Base-by-base conservation (phyloP, 176 grass and related monocot genomes). In the Musa schizocarpa region DNA sequence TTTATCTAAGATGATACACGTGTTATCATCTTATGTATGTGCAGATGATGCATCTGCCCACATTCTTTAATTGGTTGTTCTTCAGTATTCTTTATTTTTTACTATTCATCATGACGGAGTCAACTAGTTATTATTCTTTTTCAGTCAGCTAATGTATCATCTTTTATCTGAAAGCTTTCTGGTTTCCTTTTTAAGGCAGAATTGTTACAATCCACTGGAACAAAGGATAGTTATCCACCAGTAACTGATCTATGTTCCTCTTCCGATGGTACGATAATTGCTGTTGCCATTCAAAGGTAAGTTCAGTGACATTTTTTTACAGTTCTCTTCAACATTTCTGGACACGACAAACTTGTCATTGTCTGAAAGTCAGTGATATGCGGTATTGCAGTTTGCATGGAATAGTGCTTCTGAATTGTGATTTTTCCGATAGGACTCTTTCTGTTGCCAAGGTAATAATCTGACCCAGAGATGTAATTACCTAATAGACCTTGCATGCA, bases 251-350 rank as follows among this genome's bases (percentile, higher is more conserved):
- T 96, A 82, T 88, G 87, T 78, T 22, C 22, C 11, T 80, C 75
- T 78, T 77, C 52, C 87, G 81, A 92, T 82, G 76, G 85, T 71
- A 84, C 34, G 1, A 23, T 92, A 84, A 86, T 92, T 81, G 87
- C 87, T 70, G 73, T 96, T 87, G 78, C 92, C 63, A 80, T 89
- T 84, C 89, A 96, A 81, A 82, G 89, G 92, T 88, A 86, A 84
- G 71, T 16, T 83, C 69, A 53, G 69, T 6, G 77, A 14, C 4
- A 61, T 78, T 50, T 49, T 76, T 64, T n/a, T 51, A 5, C 14
- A 34, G 19, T 61, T 13, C 0, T 65, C 8, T 27, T 25, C 49
- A 48, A 52, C 63, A 20, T 21, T 63, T 26, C 14, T 50, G 12
- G 43, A 20, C 13, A 51, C 10, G 3, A 52, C 13, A 53, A 63